phyloP scores from a whole-genome alignment of 1,284 basidiomycete genomes.

The Melampsora medusae region DNA sequence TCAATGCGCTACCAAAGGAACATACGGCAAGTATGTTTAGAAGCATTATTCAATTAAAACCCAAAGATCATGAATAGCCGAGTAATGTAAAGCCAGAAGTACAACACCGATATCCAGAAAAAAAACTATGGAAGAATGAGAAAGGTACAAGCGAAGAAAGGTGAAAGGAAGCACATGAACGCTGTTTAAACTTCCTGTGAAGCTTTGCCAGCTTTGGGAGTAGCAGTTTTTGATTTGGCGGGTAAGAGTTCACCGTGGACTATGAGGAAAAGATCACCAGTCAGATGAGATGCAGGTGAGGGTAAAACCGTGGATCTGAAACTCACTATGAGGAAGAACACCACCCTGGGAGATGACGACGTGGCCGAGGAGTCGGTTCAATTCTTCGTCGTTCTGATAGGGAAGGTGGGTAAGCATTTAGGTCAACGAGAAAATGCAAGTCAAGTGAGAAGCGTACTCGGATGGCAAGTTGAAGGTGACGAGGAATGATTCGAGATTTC shows the following conservation, averaged over 20 bases:
- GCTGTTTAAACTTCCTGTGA: slow-evolving; percentile 36
- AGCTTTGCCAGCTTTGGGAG: slow-evolving; percentile 31
- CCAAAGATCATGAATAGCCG: no score
- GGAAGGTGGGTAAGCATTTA: neutral
- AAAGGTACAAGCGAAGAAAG: neutral
- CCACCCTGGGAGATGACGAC: slow-evolving; percentile 88
- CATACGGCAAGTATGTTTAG: no score
- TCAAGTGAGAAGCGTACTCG: slow-evolving; percentile 48
- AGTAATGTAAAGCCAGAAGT: neutral
- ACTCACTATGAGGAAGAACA: slow-evolving; percentile 66
- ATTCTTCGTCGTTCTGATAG: slow-evolving; percentile 54
- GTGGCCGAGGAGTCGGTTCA: slow-evolving; percentile 73
- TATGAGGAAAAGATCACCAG: neutral
- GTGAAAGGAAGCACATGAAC: neutral
- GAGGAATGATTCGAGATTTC: slow-evolving; percentile 84
- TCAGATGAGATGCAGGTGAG: neutral
- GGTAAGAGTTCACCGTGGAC: slow-evolving; percentile 43
- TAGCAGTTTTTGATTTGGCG: slow-evolving; percentile 29
- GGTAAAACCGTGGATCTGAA: no score
- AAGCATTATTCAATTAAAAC: no score
- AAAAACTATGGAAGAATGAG: neutral
- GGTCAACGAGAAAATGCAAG: neutral
- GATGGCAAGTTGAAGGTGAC: slow-evolving; percentile 85
- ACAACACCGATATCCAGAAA: neutral
- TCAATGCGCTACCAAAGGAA: no score